A percentile compares a stretch with the other conserved stretches of the same genome.
These are phyloP conservation scores for Candida sanyaensis DNA, from an alignment of 1,139 yeast genomes.

Conservation along the genomic window DNA sequence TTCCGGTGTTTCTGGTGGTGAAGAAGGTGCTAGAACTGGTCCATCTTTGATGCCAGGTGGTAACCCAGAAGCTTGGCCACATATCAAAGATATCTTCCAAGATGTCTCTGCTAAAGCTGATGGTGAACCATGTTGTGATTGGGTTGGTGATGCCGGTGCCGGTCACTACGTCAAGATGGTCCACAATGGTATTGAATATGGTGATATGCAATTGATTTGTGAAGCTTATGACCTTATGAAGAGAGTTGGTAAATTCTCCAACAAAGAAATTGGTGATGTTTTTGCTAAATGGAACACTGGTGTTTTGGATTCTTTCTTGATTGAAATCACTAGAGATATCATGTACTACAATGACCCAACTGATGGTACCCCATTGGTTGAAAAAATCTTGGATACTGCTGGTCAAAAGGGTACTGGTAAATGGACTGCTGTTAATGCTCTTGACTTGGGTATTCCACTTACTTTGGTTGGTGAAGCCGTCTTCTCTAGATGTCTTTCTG, in stretches of 20 bases:
- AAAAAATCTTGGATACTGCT: slow-evolving; percentile 94
- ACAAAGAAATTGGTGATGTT: slow-evolving; percentile 93
- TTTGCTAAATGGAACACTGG: slow-evolving; percentile 96
- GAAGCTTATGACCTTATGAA: slow-evolving; percentile 97
- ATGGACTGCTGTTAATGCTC: slow-evolving; percentile 98
- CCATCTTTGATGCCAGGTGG: slow-evolving; percentile 99
- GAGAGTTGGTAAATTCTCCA: slow-evolving; percentile 87
- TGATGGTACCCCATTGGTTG: slow-evolving; percentile 91
- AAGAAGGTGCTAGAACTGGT: slow-evolving; percentile 99
- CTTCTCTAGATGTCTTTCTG: slow-evolving; percentile 93
- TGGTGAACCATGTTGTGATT: slow-evolving; percentile 99
- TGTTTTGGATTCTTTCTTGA: slow-evolving; percentile 93
- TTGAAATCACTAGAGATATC: slow-evolving; percentile 96
- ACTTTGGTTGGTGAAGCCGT: slow-evolving; percentile 99
- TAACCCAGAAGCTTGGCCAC: slow-evolving; percentile 97
- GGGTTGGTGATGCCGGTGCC: slow-evolving; percentile 99
- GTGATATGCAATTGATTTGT: slow-evolving; percentile 99
- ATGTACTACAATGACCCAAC: slow-evolving; percentile 81
- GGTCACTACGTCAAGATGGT: slow-evolving; percentile 99
- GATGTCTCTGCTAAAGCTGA: slow-evolving; percentile 93
- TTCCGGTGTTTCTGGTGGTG: slow-evolving; percentile 99
- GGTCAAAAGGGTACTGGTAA: slow-evolving; percentile 99
- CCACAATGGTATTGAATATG: slow-evolving; percentile 99
- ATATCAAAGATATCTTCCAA: slow-evolving; percentile 95
- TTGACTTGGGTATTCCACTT: slow-evolving; percentile 98